Base-by-base conservation (phyloP, 129 eudicot genomes). In the Artemisia argyi region DNA sequence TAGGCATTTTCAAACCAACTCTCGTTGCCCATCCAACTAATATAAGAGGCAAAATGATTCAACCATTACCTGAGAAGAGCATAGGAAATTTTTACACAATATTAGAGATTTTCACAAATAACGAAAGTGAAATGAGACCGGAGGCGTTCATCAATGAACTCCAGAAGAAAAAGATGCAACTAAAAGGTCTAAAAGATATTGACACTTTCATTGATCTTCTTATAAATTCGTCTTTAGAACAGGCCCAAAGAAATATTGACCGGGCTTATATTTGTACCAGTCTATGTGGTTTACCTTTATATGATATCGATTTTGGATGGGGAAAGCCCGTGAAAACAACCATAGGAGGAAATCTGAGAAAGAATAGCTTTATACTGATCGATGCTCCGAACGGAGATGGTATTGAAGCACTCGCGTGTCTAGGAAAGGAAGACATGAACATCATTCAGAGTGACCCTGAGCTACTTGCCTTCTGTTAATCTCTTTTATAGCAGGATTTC, bases 61-160 rank as follows among this genome's bases (percentile, higher is more conserved):
- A 61, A 10, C 66, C 66, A 4, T 61, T 61, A 19, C 44, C 66
- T 28, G 46, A 26, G 1, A 61, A 35, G 32, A 26, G 17, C 17
- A 14, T 61, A 2, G 66, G 66, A 61, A 61, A 61, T 26, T 2
- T 61, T 3, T 61, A 26, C 17, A 35, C 28, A 42, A 13, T 26
- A 3, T 2, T 61, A 10, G 65, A 60, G 5, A 11, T 60, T 60
- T 39, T 39, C 8, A 60, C 65, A 3, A 60, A 24, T 16, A 60
- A 60, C 44, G 18, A 26, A 60, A 60, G 65, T 60, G 65, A 60
- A 60, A 20, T 59, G 65, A 59, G 32, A 11, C 65, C 65, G 3
- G 13, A 22, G 24, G 44, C 17, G 17, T 4, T 60, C 17, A 13
- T 60, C 7, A 39, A 16, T 12, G 42, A 60, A 5, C 42, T 60